phyloP scores from a whole-genome alignment of 2,329 filamentous ascomycete genomes.

The Myriosclerotinia scirpicola region DNA sequence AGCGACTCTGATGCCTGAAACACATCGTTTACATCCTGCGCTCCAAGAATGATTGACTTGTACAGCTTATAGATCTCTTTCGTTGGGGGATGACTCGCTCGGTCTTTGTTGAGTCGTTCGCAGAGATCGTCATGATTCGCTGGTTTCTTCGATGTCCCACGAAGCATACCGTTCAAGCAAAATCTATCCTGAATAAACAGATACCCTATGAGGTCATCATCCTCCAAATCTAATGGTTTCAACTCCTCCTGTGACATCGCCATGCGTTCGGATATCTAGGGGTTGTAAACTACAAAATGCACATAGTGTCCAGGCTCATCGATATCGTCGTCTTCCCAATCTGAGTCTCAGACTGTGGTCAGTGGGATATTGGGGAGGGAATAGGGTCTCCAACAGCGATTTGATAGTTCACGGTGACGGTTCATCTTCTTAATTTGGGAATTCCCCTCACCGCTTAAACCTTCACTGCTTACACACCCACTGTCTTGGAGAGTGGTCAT shows the following conservation, averaged over 20 bases:
- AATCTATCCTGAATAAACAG: not conserved
- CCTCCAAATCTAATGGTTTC: not conserved
- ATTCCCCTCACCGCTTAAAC: too few relatives aligned
- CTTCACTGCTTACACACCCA: not conserved
- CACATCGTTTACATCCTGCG: too few relatives aligned
- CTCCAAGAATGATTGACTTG: too few relatives aligned
- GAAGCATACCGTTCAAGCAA: not conserved
- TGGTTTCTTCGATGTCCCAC: not conserved
- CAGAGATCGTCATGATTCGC: too few relatives aligned
- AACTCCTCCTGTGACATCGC: not conserved
- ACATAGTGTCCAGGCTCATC: not conserved
- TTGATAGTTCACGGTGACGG: too few relatives aligned
- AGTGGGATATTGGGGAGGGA: too few relatives aligned
- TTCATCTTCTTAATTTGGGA: too few relatives aligned
- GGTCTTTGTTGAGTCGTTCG: too few relatives aligned
- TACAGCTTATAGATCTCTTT: too few relatives aligned
- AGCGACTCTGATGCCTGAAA: too few relatives aligned
- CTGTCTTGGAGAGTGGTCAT: not conserved
- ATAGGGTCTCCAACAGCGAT: too few relatives aligned
- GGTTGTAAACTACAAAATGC: not conserved
- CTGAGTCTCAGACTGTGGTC: not conserved
- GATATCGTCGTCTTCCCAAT: not conserved
- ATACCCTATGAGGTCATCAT: not conserved
- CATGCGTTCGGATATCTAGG: not conserved
- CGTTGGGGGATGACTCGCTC: too few relatives aligned